These are phyloP conservation scores for Goniomonas avonlea DNA, from an alignment of 78 protist genomes.

Conservation along the genomic window DNA sequence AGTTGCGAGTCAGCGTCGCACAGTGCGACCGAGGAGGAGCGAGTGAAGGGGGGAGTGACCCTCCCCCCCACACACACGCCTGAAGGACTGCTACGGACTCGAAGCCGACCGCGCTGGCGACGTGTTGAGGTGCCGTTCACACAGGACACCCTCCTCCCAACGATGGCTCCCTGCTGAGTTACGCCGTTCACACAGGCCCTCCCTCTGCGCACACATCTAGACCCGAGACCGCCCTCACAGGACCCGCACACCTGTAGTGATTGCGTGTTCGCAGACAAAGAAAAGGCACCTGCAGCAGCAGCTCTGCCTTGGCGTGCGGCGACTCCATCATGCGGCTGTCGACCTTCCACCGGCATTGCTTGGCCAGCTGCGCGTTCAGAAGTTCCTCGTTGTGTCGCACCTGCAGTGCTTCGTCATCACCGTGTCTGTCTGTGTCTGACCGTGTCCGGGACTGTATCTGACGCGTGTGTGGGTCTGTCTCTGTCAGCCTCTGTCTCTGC, in stretches of 20 bases:
- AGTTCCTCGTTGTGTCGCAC: slow-evolving; percentile 96
- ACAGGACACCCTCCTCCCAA: not conserved
- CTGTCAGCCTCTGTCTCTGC: too few relatives aligned
- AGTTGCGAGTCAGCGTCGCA: slow-evolving; percentile 57
- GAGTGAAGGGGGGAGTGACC: not conserved
- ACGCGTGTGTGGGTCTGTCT: not conserved
- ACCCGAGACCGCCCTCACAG: not conserved
- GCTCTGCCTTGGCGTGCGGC: slow-evolving; percentile 79
- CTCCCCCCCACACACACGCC: not conserved
- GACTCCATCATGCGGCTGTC: slow-evolving; percentile 28
- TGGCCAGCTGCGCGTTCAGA: slow-evolving; percentile 58
- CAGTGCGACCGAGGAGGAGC: not conserved
- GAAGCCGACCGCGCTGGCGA: not conserved
- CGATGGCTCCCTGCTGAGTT: not conserved
- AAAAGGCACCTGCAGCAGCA: slow-evolving; percentile 63
- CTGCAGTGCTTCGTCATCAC: slow-evolving; percentile 84
- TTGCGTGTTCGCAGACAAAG: not conserved
- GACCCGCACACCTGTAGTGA: not conserved
- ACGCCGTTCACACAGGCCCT: not conserved
- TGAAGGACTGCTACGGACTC: not conserved
- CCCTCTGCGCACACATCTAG: not conserved
- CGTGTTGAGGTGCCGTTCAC: not conserved
- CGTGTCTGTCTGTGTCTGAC: slow-evolving; percentile 51
- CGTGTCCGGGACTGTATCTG: not conserved
- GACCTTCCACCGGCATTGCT: slow-evolving; percentile 54